Evolutionary conservation across 306 rosid genomes (phyloP).

Genomic region (Casuarina cunninghamiana): DNA sequence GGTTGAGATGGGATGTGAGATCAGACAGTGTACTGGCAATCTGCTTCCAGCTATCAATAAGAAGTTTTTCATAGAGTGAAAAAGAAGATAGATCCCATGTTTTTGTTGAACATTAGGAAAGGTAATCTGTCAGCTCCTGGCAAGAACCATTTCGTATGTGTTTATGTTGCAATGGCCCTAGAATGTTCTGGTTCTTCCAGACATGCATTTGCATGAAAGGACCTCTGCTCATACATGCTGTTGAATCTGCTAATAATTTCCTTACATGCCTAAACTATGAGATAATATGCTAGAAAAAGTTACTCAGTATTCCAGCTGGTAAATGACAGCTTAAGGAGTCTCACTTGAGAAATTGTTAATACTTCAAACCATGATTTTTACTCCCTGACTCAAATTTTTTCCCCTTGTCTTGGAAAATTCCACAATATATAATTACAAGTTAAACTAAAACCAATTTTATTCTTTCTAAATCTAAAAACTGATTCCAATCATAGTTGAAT

Average conservation of each 20-base stretch:
- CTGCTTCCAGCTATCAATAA: conserved; percentile 51
- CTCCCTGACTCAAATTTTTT: not conserved
- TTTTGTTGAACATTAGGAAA: conserved; percentile 22
- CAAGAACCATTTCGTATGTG: conserved; percentile 15
- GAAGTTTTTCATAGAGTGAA: conserved; percentile 84
- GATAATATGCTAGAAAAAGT: not conserved
- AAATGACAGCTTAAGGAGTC: not conserved
- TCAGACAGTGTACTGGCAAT: conserved; percentile 58
- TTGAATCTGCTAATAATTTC: not conserved
- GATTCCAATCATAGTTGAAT: not conserved
- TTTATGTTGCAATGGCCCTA: not conserved
- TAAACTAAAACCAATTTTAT: not conserved
- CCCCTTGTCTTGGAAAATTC: not conserved
- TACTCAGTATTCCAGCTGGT: not conserved
- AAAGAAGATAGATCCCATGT: conserved; percentile 21
- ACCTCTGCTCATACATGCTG: not conserved
- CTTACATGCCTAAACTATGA: not conserved
- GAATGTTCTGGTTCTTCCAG: conserved; percentile 4
- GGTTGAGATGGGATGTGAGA: conserved; percentile 77
- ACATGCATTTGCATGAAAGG: not conserved
- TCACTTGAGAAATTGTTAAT: not conserved
- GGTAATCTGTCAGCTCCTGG: conserved; percentile 30
- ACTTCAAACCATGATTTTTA: not conserved
- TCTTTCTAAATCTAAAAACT: not conserved
- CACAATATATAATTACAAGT: not conserved